A percentile compares a stretch with the other conserved stretches of the same genome.
These are phyloP conservation scores for Dryas alaskensis DNA, from an alignment of 306 rosid species.

Conservation along the genomic window DNA sequence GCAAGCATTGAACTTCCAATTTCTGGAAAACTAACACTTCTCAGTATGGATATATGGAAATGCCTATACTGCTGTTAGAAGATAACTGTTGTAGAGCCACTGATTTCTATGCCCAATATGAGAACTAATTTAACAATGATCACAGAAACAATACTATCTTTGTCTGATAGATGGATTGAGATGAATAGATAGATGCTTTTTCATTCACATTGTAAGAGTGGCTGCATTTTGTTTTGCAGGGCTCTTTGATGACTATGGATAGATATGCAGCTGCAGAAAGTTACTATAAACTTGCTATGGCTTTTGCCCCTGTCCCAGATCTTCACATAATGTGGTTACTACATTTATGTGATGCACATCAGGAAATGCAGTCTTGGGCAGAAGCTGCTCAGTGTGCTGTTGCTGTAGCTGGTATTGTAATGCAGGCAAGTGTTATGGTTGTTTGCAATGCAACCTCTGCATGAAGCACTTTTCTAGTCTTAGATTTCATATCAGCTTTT, in stretches of 20 bases:
- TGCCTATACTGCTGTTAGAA: not conserved
- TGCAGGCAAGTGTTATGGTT: constrained; percentile 62
- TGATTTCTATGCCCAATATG: not conserved
- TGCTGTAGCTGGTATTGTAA: constrained; percentile 95
- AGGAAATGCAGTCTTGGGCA: constrained; percentile 99
- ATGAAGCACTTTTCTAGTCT: not conserved
- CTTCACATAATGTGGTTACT: constrained; percentile 99
- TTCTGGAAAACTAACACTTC: not conserved
- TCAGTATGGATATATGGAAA: not conserved
- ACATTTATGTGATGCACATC: constrained; percentile 97
- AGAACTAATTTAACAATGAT: constrained; percentile 1
- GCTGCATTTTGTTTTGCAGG: constrained; percentile 46
- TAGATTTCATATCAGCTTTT: not conserved
- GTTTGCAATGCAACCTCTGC: not conserved
- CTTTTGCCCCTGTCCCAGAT: constrained; percentile 99
- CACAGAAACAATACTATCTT: not conserved
- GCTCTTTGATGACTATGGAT: constrained; percentile 85
- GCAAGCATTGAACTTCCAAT: not conserved
- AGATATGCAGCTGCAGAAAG: constrained; percentile 96
- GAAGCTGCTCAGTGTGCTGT: constrained; percentile 99
- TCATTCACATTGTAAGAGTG: not conserved
- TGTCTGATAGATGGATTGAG: not conserved
- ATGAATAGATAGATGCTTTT: constrained; percentile 15
- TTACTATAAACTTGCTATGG: constrained; percentile 90
- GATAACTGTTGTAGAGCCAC: not conserved